Evolutionary conservation across 306 rosid genomes (phyloP).

Genomic region (Mucuna pruriens): DNA sequence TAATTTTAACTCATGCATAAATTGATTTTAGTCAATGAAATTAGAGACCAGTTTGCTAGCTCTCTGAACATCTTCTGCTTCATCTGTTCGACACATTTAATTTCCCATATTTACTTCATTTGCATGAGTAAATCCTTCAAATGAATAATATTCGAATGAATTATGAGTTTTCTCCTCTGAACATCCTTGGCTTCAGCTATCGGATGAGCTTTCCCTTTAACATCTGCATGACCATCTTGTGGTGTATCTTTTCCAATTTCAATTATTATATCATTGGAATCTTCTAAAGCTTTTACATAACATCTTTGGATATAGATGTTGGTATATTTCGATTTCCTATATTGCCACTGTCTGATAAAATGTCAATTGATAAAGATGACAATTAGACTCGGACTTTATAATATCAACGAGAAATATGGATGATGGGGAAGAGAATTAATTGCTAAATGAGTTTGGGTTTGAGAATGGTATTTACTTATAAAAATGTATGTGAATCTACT

Average conservation of each 20-base stretch:
- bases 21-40: too few relatives aligned
- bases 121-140: neutral
- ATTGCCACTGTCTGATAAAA: conserved; percentile 31
- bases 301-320: conserved; percentile 29
- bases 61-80: neutral
- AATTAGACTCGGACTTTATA: neutral
- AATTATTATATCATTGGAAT: conserved; percentile 40
- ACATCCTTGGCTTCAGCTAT: conserved; percentile 34
- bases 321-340: conserved; percentile 39
- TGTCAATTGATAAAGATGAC: neutral
- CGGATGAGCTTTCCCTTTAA: conserved; percentile 35
- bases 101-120: neutral
- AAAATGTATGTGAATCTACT: too few relatives aligned
- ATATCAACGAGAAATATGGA: too few relatives aligned
- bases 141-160: conserved; percentile 2
- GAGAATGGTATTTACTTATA: neutral
- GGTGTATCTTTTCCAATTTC: conserved; percentile 5
- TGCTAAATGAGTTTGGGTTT: too few relatives aligned
- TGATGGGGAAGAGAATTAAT: too few relatives aligned
- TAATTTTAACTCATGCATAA: too few relatives aligned
- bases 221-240: conserved; percentile 37
- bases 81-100: neutral
- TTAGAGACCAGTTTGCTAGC: neutral
- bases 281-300: conserved; percentile 46
- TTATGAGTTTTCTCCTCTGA: conserved; percentile 37